phyloP scores from a whole-genome alignment of 2,329 filamentous ascomycete genomes.

The Aphanocladium album region DNA sequence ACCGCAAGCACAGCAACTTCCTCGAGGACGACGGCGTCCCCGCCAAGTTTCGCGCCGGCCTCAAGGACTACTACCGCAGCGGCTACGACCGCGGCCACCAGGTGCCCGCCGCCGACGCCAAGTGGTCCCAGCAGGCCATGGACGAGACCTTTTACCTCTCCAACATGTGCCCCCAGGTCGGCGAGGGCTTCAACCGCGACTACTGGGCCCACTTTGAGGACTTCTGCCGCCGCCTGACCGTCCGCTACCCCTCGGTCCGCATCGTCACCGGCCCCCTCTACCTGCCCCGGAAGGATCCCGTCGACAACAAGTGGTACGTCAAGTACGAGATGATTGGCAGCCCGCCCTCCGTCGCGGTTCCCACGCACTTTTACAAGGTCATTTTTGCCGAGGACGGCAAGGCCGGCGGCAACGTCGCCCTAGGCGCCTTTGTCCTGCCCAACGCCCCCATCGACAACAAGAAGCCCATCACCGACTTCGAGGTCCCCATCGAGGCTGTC shows the following conservation, averaged over 20 bases:
- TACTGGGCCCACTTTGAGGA: conserved; percentile 99
- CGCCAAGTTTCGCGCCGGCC: conserved; percentile 77
- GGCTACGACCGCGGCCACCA: conserved; percentile 97
- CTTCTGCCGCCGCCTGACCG: conserved; percentile 81
- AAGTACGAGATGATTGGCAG: conserved; percentile 92
- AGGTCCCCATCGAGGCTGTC: conserved; percentile 88
- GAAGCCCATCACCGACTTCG: conserved; percentile 85
- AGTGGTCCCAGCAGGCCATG: conserved; percentile 93
- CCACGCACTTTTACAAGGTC: conserved; percentile 99
- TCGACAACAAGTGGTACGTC: conserved; percentile 92
- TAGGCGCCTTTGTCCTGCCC: conserved; percentile 92
- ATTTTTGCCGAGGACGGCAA: conserved; percentile 87
- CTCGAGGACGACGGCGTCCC: conserved; percentile 77
- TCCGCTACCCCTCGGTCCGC: conserved; percentile 76
- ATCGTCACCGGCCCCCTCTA: conserved; percentile 94
- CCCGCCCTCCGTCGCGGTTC: conserved; percentile 90
- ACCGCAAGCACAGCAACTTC: conserved; percentile 80
- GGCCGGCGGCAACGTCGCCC: conserved; percentile 66
- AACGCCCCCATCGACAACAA: conserved; percentile 84
- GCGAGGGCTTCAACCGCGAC: conserved; percentile 96
- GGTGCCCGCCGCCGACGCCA: conserved; percentile 91
- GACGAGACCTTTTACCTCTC: conserved; percentile 87
- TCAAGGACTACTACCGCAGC: conserved; percentile 91
- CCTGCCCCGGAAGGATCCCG: conserved; percentile 73
- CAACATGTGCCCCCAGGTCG: conserved; percentile 99